phyloP scores from a whole-genome alignment of 2,329 filamentous ascomycete species.

The Trichoderma koningii region DNA sequence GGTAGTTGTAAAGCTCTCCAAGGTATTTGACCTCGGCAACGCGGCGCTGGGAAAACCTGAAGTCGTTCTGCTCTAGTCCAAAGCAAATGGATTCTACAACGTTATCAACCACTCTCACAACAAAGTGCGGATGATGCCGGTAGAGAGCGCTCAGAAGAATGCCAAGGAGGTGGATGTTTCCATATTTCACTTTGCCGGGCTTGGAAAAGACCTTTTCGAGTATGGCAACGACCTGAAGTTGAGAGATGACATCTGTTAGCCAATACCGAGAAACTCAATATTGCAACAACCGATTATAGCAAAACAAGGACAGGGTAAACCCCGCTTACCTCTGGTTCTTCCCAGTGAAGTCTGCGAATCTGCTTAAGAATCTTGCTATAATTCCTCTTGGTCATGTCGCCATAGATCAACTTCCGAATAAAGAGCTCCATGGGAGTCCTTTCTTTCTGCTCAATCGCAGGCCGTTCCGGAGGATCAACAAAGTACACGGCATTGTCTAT shows the following conservation, averaged over 20 bases:
- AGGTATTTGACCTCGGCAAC: constrained; percentile 96
- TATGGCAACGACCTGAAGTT: constrained; percentile 64
- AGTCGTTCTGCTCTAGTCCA: constrained; percentile 93
- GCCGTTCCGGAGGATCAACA: constrained; percentile 89
- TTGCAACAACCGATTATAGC: not conserved
- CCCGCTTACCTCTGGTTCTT: constrained; percentile 72
- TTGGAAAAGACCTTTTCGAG: constrained; percentile 93
- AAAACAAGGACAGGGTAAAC: not conserved
- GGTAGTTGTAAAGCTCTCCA: constrained; percentile 95
- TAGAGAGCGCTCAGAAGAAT: constrained; percentile 87
- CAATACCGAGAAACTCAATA: not conserved
- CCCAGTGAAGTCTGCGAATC: constrained; percentile 94
- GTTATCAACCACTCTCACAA: constrained; percentile 88
- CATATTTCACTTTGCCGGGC: constrained; percentile 95
- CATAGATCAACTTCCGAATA: constrained; percentile 87
- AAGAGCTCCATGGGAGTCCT: constrained; percentile 91
- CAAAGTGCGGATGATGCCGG: constrained; percentile 88
- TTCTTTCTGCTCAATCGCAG: constrained; percentile 95
- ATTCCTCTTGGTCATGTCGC: constrained; percentile 91
- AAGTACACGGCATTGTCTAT: constrained; percentile 99
- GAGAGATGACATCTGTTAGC: constrained; percentile 20
- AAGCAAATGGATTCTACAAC: constrained; percentile 84
- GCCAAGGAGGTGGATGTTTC: constrained; percentile 90
- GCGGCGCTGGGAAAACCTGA: constrained; percentile 93
- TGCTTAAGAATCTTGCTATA: constrained; percentile 93